These are phyloP conservation scores for Dendrocalamus latiflorus DNA, from an alignment of 202 grass and related monocot genomes.

Conservation along the genomic window DNA sequence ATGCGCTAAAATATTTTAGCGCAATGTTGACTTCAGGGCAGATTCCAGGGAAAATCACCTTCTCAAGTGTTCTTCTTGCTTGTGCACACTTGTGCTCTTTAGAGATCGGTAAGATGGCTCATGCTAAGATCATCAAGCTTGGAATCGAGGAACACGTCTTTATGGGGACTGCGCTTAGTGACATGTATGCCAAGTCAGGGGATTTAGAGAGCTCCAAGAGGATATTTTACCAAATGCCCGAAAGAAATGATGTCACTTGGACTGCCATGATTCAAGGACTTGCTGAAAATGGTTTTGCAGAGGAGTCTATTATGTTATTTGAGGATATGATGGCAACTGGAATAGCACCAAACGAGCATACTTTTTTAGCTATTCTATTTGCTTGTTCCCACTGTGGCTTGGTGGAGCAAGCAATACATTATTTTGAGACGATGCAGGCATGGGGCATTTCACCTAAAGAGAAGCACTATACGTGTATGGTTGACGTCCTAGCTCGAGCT, in stretches of 20 bases:
- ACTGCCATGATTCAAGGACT: constrained; percentile 70
- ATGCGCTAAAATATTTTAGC: constrained; percentile 43
- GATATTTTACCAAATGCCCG: constrained; percentile 61
- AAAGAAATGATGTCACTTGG: constrained; percentile 54
- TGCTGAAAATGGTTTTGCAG: constrained; percentile 61
- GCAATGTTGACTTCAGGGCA: constrained; percentile 57
- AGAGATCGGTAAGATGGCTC: constrained; percentile 51
- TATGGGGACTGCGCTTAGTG: constrained; percentile 49
- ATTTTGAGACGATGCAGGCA: constrained; percentile 54
- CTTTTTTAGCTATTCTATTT: constrained; percentile 62
- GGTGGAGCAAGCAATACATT: constrained; percentile 51
- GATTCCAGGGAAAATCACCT: constrained; percentile 52
- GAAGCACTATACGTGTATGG: constrained; percentile 68
- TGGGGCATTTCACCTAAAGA: constrained; percentile 45
- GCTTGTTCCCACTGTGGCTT: constrained; percentile 62
- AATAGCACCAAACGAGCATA: constrained; percentile 46
- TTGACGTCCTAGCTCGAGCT: constrained; percentile 68
- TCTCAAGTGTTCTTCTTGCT: constrained; percentile 64
- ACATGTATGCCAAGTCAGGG: constrained; percentile 84
- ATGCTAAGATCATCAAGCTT: constrained; percentile 60
- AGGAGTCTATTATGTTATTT: constrained; percentile 54
- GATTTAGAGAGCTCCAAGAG: constrained; percentile 59
- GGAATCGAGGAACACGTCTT: constrained; percentile 46
- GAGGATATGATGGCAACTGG: constrained; percentile 46
- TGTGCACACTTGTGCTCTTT: constrained; percentile 62